These are phyloP conservation scores for Metarhizium rileyi DNA, from an alignment of 2,329 filamentous ascomycete species.

Conservation along the genomic window DNA sequence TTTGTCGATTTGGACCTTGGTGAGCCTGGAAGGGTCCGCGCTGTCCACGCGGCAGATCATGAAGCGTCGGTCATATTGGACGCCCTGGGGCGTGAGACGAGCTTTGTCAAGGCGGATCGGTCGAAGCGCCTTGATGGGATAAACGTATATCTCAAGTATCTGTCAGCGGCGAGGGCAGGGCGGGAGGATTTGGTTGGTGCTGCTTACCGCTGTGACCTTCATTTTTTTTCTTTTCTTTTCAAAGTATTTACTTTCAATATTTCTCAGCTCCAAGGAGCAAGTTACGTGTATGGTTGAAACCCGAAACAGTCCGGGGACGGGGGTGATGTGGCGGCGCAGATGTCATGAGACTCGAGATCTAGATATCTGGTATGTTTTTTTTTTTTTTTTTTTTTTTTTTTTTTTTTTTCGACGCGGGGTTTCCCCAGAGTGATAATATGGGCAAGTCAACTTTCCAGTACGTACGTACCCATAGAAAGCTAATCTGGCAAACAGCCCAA, in stretches of 20 bases:
- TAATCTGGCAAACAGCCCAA: no score
- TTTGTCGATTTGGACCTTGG: conserved; percentile 50
- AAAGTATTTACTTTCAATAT: no score
- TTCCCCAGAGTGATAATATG: no score
- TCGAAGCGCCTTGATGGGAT: conserved; percentile 66
- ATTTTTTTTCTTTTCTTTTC: conserved; percentile 9
- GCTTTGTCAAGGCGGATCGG: conserved; percentile 45
- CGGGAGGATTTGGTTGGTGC: not conserved
- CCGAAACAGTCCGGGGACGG: no score
- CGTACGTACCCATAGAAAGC: no score
- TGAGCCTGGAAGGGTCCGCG: conserved; percentile 24
- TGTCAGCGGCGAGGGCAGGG: not conserved
- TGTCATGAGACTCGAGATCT: no score
- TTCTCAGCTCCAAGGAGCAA: not conserved
- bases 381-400: no score
- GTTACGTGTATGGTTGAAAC: not conserved
- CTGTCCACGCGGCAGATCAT: conserved; percentile 52
- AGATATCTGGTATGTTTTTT: no score
- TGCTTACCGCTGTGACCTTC: conserved; percentile 22
- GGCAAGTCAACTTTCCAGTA: no score
- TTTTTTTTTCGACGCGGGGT: no score
- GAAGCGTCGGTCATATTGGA: conserved; percentile 58
- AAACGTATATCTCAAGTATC: conserved; percentile 46
- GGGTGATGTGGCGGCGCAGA: no score
- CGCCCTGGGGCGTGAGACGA: conserved; percentile 49